Conservation (phyloP, 192 early-diverging fungal species). For the Backusella tarrabulga region DNA sequence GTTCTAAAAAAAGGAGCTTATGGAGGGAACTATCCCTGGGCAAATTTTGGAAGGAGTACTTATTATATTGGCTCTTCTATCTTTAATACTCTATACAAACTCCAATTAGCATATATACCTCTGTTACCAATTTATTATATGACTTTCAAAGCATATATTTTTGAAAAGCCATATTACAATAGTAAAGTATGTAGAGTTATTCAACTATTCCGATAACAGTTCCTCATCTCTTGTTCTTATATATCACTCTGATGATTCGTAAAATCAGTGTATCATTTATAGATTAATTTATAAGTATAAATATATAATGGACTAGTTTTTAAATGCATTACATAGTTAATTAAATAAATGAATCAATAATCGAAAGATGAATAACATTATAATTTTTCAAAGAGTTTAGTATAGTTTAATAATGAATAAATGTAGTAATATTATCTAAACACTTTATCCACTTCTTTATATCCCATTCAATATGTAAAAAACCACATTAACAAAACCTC, state of each 20-base stretch:
- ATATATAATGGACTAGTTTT: neutral
- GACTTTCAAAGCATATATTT: too few species aligned
- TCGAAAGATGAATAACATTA: neutral
- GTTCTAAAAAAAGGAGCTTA: slow-evolving; percentile 1
- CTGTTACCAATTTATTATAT: neutral
- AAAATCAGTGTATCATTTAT: neutral
- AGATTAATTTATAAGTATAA: neutral
- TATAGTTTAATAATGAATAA: slow-evolving; percentile 1
- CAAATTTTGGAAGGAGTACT: neutral
- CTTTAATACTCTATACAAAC: neutral
- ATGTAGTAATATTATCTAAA: neutral
- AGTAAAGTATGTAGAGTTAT: too few species aligned
- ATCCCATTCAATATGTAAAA: neutral
- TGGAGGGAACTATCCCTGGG: neutral
- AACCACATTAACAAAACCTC: neutral
- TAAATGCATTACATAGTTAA: neutral
- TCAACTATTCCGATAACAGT: too few species aligned
- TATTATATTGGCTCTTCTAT: neutral
- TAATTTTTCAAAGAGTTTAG: neutral
- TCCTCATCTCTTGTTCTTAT: neutral
- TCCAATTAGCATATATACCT: neutral
- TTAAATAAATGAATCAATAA: neutral
- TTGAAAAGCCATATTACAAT: too few species aligned
- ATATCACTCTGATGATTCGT: neutral
- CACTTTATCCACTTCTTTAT: neutral